Percentiles rank a stretch among this genome's conserved stretches.
Evolutionary conservation across 192 early-diverging fungal species (phyloP).

Genomic region (Coemansia sp.): DNA sequence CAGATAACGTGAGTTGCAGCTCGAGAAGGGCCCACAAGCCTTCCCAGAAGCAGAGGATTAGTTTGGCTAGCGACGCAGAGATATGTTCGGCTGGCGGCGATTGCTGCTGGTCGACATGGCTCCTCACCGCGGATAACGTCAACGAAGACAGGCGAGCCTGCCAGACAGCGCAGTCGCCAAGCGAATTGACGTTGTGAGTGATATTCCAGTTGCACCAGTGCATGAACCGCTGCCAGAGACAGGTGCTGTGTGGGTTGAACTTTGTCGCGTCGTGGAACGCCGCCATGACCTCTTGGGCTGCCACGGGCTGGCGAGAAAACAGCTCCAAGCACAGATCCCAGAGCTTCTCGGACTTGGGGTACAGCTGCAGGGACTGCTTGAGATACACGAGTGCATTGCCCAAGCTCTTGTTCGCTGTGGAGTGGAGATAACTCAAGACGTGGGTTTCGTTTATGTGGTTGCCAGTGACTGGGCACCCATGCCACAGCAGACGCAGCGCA

Average conservation of each 20-base stretch:
- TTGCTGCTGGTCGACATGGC: slow-evolving; percentile 5
- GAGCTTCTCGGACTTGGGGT: slow-evolving; percentile 36
- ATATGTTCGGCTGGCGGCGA: slow-evolving; percentile 6
- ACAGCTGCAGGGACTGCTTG: slow-evolving; percentile 19
- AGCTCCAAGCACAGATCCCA: slow-evolving; percentile 51
- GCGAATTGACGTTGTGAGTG: background rate
- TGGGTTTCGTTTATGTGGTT: slow-evolving; percentile 3
- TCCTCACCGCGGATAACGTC: slow-evolving; percentile 22
- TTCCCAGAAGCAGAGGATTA: slow-evolving; percentile 32
- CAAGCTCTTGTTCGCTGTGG: slow-evolving; percentile 14
- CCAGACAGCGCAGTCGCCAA: slow-evolving; percentile 11
- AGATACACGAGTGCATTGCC: slow-evolving; percentile 25
- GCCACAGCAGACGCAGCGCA: slow-evolving; percentile 19
- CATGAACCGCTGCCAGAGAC: slow-evolving; percentile 38
- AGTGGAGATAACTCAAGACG: slow-evolving; percentile 1
- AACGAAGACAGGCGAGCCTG: slow-evolving; percentile 21
- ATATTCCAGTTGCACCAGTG: slow-evolving; percentile 40
- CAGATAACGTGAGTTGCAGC: background rate
- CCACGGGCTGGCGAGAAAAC: slow-evolving; percentile 26
- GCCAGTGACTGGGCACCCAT: slow-evolving; percentile 1
- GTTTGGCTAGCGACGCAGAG: slow-evolving; percentile 30
- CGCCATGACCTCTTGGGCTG: slow-evolving; percentile 21
- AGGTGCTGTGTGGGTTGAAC: slow-evolving; percentile 26
- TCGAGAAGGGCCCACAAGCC: slow-evolving; percentile 16
- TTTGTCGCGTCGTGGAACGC: slow-evolving; percentile 44